These are phyloP conservation scores for Chlamydomonas schloesseri DNA, from an alignment of 139 green algal genomes.

Conservation along the genomic window DNA sequence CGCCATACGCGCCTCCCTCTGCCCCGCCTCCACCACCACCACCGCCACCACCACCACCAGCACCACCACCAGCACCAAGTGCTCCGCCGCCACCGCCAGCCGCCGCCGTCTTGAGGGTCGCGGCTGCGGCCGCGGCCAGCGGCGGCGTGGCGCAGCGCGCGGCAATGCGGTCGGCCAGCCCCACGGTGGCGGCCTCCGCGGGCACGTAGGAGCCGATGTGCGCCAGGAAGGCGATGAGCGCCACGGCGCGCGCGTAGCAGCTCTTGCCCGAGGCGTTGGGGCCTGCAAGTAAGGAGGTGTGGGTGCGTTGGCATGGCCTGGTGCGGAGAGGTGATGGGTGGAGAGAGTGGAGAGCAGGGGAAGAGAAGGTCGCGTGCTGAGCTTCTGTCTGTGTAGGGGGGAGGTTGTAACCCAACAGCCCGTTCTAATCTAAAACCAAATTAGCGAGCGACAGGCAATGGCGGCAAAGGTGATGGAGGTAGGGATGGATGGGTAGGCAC, in stretches of 20 bases:
- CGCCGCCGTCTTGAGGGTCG: no score
- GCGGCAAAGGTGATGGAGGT: no score
- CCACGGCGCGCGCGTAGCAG: slow-evolving; percentile 90
- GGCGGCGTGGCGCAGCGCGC: slow-evolving; percentile 20
- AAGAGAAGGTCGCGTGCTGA: no score
- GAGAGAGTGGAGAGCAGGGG: no score
- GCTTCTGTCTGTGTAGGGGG: no score
- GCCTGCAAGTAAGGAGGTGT: slow-evolving; percentile 42
- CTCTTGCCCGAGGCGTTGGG: slow-evolving; percentile 88
- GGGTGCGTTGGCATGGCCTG: neutral
- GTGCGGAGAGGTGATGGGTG: no score
- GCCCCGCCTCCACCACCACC: slow-evolving; percentile 26
- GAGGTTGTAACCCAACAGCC: no score
- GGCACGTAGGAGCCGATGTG: slow-evolving; percentile 79
- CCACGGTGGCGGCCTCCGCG: slow-evolving; percentile 66
- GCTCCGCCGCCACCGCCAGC: no score
- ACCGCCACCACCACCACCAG: neutral
- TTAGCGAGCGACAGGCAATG: no score
- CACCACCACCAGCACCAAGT: neutral
- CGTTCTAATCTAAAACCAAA: no score
- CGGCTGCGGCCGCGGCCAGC: neutral
- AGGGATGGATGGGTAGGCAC: no score
- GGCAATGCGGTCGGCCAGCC: slow-evolving; percentile 90
- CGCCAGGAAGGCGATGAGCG: slow-evolving; percentile 91
- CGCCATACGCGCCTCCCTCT: neutral